These are phyloP conservation scores for Platanus orientalis DNA, from an alignment of 164 flowering plant species.

Conservation along the genomic window DNA sequence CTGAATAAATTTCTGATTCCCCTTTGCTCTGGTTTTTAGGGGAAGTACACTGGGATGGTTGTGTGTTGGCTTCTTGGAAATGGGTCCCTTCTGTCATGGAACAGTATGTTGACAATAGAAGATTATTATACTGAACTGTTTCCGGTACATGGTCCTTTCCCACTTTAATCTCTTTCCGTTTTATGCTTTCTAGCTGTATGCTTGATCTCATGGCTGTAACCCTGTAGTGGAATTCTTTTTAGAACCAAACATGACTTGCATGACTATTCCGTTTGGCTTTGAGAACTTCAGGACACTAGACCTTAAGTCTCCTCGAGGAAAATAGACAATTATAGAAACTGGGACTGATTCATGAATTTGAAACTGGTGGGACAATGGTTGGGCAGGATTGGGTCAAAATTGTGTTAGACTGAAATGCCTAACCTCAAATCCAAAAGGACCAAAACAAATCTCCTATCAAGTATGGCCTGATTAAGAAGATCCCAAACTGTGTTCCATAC, in stretches of 20 bases:
- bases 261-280: no score
- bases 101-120: conserved; percentile 45
- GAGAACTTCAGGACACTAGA: no score
- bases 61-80: conserved; percentile 53
- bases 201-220: neutral
- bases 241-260: neutral
- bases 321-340: no score
- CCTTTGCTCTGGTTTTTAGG: conserved; percentile 23
- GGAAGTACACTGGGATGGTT: conserved; percentile 31
- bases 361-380: no score
- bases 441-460: neutral
- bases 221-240: neutral
- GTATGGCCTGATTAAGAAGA: neutral
- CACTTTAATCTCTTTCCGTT: neutral
- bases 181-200: neutral
- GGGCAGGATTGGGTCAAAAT: neutral
- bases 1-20: conserved; percentile 1
- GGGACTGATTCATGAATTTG: no score
- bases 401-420: neutral
- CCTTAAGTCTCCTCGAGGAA: no score
- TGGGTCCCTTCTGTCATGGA: conserved; percentile 50
- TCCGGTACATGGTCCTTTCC: neutral
- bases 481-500: neutral
- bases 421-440: neutral
- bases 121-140: neutral